Percentiles rank a stretch among this genome's conserved stretches.
Conservation (phyloP, 176 grass and related monocot genomes). For the Elaeis guineensis region DNA sequence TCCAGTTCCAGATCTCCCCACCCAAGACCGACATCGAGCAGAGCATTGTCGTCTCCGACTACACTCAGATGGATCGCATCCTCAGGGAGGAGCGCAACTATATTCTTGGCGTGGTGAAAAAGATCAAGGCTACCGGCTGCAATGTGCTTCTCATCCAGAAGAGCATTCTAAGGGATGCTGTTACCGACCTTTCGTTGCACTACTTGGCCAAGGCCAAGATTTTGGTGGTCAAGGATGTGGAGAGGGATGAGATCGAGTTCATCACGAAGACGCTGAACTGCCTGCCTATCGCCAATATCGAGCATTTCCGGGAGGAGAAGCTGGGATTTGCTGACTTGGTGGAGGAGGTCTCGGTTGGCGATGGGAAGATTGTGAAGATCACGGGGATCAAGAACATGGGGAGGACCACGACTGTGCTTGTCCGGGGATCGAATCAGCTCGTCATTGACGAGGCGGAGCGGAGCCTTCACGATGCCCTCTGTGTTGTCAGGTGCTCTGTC, state of each 20-base stretch:
- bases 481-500: constrained; percentile 67
- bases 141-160: constrained; percentile 94
- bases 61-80: constrained; percentile 90
- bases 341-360: constrained; percentile 72
- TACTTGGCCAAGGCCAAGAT: constrained; percentile 91
- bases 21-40: constrained; percentile 97
- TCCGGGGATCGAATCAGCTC: constrained; percentile 72
- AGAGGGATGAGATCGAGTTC: constrained; percentile 95
- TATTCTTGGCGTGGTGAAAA: constrained; percentile 88
- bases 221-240: constrained; percentile 80
- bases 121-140: constrained; percentile 80
- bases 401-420: constrained; percentile 67
- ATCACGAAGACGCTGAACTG: constrained; percentile 90
- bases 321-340: constrained; percentile 73
- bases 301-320: constrained; percentile 89
- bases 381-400: constrained; percentile 86
- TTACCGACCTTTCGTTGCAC: constrained; percentile 84
- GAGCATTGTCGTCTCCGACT: constrained; percentile 80
- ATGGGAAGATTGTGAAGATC: constrained; percentile 75
- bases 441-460: constrained; percentile 92
- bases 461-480: constrained; percentile 88
- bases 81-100: constrained; percentile 85
- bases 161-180: constrained; percentile 79
- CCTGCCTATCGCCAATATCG: constrained; percentile 84
- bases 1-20: constrained; percentile 88